Conservation (phyloP, 495 filamentous ascomycete genomes). For the Annulohypoxylon maeteangense region DNA sequence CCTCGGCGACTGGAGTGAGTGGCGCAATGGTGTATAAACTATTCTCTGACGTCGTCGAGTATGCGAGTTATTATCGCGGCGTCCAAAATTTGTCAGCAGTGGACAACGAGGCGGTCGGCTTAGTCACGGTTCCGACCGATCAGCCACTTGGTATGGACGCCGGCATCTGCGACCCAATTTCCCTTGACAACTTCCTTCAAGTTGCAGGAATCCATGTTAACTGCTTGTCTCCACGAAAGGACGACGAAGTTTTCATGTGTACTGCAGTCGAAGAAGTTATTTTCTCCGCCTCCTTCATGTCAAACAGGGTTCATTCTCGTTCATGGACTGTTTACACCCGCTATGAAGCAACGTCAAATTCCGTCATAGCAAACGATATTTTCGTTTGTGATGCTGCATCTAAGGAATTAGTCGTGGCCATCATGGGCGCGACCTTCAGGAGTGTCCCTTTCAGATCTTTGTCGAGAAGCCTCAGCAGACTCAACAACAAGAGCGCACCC, state of each 20-base stretch:
- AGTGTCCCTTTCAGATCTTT: constrained; percentile 4
- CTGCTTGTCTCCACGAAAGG: not conserved
- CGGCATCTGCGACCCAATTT: constrained; percentile 5
- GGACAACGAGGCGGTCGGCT: constrained; percentile 8
- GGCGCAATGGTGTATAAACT: constrained; percentile 7
- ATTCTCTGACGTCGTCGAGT: constrained; percentile 5
- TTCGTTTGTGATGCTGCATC: constrained; percentile 1
- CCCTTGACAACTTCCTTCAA: constrained; percentile 7
- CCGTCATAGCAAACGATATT: not conserved
- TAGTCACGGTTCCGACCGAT: not conserved
- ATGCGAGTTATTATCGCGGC: constrained; percentile 2
- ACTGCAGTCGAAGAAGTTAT: constrained; percentile 4
- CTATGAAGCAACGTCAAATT: not conserved
- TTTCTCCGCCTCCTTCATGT: constrained; percentile 4
- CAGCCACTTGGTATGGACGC: not conserved
- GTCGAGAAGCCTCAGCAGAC: not conserved
- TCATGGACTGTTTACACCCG: constrained; percentile 12
- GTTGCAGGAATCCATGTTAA: constrained; percentile 9
- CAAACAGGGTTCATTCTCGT: not conserved
- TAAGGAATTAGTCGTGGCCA: constrained; percentile 3
- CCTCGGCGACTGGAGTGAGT: constrained; percentile 3
- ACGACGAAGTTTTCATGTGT: constrained; percentile 10
- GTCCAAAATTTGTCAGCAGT: constrained; percentile 1
- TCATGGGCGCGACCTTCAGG: constrained; percentile 2
- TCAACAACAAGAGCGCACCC: not conserved